These are phyloP conservation scores for Lyophyllum semitale DNA, from an alignment of 768 basidiomycete genomes.

Conservation along the genomic window DNA sequence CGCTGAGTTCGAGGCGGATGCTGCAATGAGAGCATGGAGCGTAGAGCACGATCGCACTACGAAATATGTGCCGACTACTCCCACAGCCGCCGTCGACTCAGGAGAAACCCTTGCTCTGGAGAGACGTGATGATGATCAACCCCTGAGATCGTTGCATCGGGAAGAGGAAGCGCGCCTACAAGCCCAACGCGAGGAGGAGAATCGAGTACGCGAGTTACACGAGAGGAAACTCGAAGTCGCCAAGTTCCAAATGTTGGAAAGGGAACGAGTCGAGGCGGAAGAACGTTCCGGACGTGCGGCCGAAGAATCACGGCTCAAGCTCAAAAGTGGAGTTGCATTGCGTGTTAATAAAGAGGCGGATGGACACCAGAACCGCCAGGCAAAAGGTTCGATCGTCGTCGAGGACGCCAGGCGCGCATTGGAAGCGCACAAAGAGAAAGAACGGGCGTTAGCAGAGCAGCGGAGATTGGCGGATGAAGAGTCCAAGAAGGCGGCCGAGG, in stretches of 20 bases:
- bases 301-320: background rate
- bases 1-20: conserved; percentile 18
- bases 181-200: conserved; percentile 1
- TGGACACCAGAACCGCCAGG: background rate
- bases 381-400: background rate
- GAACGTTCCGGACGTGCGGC: background rate
- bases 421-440: conserved; percentile 6
- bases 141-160: background rate
- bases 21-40: conserved; percentile 21
- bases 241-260: conserved; percentile 7
- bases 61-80: background rate
- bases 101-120: background rate
- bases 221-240: conserved; percentile 5
- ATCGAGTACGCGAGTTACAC: conserved; percentile 5
- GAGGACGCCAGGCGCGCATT: conserved; percentile 3
- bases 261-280: background rate
- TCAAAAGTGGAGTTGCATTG: background rate
- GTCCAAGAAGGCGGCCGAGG: background rate
- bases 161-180: conserved; percentile 1
- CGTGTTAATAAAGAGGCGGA: background rate
- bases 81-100: background rate
- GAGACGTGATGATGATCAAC: background rate
- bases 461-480: background rate
- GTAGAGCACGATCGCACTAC: conserved; percentile 20
- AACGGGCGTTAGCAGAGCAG: background rate